These are phyloP conservation scores for Rauvolfia tetraphylla DNA, from an alignment of 257 asterid species.

Conservation along the genomic window DNA sequence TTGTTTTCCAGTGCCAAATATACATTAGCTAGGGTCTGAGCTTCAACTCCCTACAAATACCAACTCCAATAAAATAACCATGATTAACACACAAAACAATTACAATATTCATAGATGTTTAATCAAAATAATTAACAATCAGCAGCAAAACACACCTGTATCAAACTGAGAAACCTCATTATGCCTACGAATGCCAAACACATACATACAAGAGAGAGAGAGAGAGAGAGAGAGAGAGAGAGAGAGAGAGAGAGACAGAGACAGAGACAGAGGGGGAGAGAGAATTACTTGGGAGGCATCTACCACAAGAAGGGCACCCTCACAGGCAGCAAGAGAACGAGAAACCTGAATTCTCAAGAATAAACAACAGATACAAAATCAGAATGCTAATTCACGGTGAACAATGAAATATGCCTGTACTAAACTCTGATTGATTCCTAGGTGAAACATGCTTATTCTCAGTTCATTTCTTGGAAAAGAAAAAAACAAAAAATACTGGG, in stretches of 20 bases:
- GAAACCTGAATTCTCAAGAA: slow-evolving; percentile 63
- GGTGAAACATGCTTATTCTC: background rate
- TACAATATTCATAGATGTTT: slow-evolving; percentile 3
- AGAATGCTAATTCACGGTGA: background rate
- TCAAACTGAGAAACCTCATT: background rate
- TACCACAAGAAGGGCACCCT: slow-evolving; percentile 98
- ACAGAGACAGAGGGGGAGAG: slow-evolving; percentile 18
- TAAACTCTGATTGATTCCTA: background rate
- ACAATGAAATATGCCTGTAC: background rate
- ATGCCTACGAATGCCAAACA: background rate
- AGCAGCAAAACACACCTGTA: background rate
- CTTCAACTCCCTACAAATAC: slow-evolving; percentile 88
- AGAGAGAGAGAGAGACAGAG: no score
- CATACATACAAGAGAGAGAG: background rate
- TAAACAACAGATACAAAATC: slow-evolving; percentile 7
- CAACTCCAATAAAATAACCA: slow-evolving; percentile 5
- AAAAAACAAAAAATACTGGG: no score
- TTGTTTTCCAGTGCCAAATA: slow-evolving; percentile 97
- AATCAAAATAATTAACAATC: slow-evolving; percentile 4
- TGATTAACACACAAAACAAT: slow-evolving; percentile 2
- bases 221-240: no score
- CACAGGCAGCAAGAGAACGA: slow-evolving; percentile 99
- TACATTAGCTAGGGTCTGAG: slow-evolving; percentile 97
- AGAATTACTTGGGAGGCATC: slow-evolving; percentile 91
- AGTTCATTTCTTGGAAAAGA: background rate